Evolutionary conservation across 169 alveolate genomes (phyloP).

Genomic region (Babesia divergens): DNA sequence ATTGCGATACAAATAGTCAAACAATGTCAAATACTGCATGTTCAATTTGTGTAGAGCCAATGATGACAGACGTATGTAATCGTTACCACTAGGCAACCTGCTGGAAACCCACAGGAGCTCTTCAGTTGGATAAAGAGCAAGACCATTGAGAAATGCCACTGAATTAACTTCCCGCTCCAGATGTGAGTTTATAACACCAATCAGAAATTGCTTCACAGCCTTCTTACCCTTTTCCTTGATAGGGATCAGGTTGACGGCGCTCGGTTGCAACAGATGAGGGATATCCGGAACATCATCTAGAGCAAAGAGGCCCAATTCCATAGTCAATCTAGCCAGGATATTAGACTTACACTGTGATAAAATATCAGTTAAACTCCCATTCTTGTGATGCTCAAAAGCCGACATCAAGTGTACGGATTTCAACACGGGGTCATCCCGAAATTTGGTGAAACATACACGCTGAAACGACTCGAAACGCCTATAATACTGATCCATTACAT

Average conservation of each 20-base stretch:
- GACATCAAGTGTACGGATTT: constrained; percentile 43
- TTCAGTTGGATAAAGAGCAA: constrained; percentile 42
- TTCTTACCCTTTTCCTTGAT: constrained; percentile 30
- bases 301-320: constrained; percentile 36
- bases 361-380: constrained; percentile 10
- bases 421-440: constrained; percentile 32
- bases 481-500: constrained; percentile 45
- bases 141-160: constrained; percentile 2
- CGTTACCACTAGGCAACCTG: constrained; percentile 14
- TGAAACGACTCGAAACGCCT: constrained; percentile 50
- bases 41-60: constrained; percentile 85
- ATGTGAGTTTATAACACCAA: constrained; percentile 10
- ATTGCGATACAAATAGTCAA: constrained; percentile 86
- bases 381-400: constrained; percentile 5
- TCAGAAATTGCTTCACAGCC: constrained; percentile 34
- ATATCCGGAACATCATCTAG: background rate
- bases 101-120: constrained; percentile 43
- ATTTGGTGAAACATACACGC: constrained; percentile 50
- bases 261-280: constrained; percentile 9
- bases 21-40: constrained; percentile 85
- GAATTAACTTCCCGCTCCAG: constrained; percentile 29
- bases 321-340: background rate
- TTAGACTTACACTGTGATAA: constrained; percentile 15
- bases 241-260: constrained; percentile 35
- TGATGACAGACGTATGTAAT: constrained; percentile 37